Conservation (phyloP, 805 yeast species). For the Middelhovenomyces tepae region DNA sequence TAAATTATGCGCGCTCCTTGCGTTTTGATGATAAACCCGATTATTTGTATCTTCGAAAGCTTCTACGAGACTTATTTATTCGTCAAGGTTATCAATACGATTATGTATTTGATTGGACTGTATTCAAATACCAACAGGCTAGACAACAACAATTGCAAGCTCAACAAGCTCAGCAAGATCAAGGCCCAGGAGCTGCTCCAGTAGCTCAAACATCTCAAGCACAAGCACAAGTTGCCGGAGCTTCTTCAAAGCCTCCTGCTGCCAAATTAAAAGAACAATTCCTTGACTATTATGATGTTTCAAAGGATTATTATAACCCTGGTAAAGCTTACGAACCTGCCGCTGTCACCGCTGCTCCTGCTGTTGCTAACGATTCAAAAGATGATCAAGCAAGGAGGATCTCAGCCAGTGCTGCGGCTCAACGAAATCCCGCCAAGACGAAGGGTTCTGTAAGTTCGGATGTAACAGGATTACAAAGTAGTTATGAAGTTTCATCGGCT, state of each 20-base stretch:
- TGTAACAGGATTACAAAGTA: background rate
- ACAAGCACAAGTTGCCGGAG: no score
- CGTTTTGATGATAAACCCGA: constrained; percentile 97
- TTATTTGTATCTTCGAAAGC: constrained; percentile 76
- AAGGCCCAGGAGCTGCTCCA: no score
- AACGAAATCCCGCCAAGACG: background rate
- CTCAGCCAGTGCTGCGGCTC: constrained; percentile 1
- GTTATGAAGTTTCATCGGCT: no score
- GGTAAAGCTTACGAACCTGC: background rate
- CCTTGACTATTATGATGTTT: no score
- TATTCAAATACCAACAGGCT: constrained; percentile 64
- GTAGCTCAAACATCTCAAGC: no score
- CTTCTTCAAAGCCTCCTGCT: no score
- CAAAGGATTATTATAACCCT: constrained; percentile 2
- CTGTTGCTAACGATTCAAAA: constrained; percentile 3
- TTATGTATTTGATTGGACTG: constrained; percentile 95
- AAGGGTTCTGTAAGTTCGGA: background rate
- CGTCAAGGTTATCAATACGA: constrained; percentile 87
- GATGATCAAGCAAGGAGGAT: no score
- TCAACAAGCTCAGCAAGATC: no score
- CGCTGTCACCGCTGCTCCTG: constrained; percentile 3
- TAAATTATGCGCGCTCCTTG: constrained; percentile 81
- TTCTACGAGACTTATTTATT: constrained; percentile 81
- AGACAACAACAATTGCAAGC: no score
- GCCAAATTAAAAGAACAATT: no score